phyloP scores from a whole-genome alignment of 164 flowering plant genomes.

The Annona squamosa region DNA sequence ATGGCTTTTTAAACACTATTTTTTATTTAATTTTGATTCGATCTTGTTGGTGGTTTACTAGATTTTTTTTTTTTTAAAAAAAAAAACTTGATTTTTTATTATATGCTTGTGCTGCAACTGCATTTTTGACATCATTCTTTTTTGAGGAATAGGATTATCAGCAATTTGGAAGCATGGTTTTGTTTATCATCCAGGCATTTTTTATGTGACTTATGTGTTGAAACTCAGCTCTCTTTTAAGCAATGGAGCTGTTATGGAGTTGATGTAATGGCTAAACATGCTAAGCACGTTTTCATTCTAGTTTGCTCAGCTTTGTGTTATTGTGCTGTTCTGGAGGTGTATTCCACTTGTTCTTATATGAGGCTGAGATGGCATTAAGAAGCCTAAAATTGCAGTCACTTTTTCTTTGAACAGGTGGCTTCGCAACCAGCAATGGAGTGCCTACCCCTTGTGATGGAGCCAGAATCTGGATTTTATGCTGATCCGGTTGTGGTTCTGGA shows the following conservation, averaged over 20 bases:
- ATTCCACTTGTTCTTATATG: background rate
- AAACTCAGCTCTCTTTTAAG: too few relatives aligned
- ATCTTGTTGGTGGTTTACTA: too few relatives aligned
- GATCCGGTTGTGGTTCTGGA: constrained; percentile 96
- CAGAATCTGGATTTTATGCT: constrained; percentile 91
- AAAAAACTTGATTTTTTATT: too few relatives aligned
- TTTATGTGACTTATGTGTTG: too few relatives aligned
- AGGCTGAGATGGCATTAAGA: background rate
- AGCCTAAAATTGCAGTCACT: background rate
- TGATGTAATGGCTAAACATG: background rate
- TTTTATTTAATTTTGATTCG: too few relatives aligned
- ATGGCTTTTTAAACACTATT: too few relatives aligned
- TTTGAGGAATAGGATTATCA: too few relatives aligned
- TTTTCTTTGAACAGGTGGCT: constrained; percentile 51
- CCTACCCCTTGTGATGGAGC: constrained; percentile 96
- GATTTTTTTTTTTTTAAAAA: too few relatives aligned
- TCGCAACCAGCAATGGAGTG: constrained; percentile 99
- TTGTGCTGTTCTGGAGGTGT: background rate
- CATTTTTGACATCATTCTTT: too few relatives aligned
- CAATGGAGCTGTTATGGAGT: background rate
- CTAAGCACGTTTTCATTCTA: background rate
- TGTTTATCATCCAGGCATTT: too few relatives aligned
- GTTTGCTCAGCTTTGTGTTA: background rate
- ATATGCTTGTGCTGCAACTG: too few relatives aligned
- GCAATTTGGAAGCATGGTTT: too few relatives aligned